Evolutionary conservation across 257 asterid genomes (phyloP).

Genomic region (Nicotiana obtusifolia): DNA sequence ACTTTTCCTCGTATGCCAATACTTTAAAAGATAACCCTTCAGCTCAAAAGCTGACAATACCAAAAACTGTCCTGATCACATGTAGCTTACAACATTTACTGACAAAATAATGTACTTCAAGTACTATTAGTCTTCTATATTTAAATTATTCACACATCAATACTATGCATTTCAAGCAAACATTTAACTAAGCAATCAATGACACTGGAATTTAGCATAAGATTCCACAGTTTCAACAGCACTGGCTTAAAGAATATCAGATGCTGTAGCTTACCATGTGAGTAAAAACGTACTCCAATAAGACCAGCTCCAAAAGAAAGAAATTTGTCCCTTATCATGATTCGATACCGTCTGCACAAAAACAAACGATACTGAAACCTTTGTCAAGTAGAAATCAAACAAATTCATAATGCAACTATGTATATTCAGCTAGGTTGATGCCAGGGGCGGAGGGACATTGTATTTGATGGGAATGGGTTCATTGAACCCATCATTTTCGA

Average conservation of each 20-base stretch:
- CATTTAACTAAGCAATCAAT: not conserved
- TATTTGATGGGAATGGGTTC: too few relatives aligned
- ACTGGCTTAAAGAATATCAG: not conserved
- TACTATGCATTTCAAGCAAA: not conserved
- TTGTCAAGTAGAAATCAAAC: not conserved
- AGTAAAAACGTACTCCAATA: constrained; percentile 83
- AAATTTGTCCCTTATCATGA: constrained; percentile 47
- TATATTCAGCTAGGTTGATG: not conserved
- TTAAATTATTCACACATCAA: not conserved
- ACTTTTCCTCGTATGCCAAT: not conserved
- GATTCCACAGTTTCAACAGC: not conserved
- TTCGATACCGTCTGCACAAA: constrained; percentile 41
- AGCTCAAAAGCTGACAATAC: not conserved
- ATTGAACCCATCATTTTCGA: too few relatives aligned
- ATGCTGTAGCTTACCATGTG: constrained; percentile 44
- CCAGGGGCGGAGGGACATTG: too few relatives aligned
- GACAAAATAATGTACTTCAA: not conserved
- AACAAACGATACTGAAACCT: not conserved
- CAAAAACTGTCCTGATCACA: not conserved
- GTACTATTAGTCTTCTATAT: not conserved
- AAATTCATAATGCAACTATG: not conserved
- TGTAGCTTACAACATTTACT: not conserved
- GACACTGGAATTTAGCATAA: not conserved
- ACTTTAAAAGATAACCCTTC: not conserved
- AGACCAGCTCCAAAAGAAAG: constrained; percentile 84